A percentile compares a stretch with the other conserved stretches of the same genome.
These are phyloP conservation scores for button mushroom (Agaricus bisporus) DNA, from an alignment of 768 basidiomycete species.

Conservation along the genomic window DNA sequence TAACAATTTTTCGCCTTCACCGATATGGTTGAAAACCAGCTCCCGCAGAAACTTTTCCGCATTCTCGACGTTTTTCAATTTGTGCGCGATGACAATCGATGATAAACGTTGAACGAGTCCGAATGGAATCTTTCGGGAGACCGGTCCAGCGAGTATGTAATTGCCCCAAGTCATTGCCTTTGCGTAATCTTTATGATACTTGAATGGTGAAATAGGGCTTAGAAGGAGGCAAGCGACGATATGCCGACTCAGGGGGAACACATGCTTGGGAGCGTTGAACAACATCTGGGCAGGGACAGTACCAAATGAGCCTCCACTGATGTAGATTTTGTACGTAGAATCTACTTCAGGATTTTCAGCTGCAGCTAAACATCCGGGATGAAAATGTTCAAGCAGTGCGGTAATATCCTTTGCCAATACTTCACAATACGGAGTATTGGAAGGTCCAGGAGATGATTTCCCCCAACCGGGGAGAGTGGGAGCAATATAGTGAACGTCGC, in stretches of 20 bases:
- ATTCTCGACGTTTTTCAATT: slow-evolving; percentile 30
- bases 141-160: slow-evolving; percentile 43
- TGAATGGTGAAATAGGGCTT: slow-evolving; percentile 41
- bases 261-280: slow-evolving; percentile 43
- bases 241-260: slow-evolving; percentile 42
- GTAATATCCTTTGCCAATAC: slow-evolving; percentile 39
- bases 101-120: slow-evolving; percentile 27
- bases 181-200: slow-evolving; percentile 38
- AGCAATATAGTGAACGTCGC: slow-evolving; percentile 37
- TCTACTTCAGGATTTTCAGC: not conserved
- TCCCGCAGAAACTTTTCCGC: slow-evolving; percentile 37
- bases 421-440: slow-evolving; percentile 28
- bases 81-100: slow-evolving; percentile 22
- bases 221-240: slow-evolving; percentile 43
- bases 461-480: slow-evolving; percentile 60
- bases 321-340: slow-evolving; percentile 35
- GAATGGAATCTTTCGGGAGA: slow-evolving; percentile 35
- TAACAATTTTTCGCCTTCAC: slow-evolving; percentile 32
- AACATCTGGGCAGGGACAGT: slow-evolving; percentile 50
- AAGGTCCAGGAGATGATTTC: slow-evolving; percentile 30
- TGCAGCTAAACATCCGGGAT: slow-evolving; percentile 27
- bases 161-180: slow-evolving; percentile 38
- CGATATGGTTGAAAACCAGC: slow-evolving; percentile 27
- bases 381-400: slow-evolving; percentile 42
- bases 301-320: slow-evolving; percentile 50